Conservation (phyloP, 2,329 filamentous ascomycete species). For the Nemania sp. region DNA sequence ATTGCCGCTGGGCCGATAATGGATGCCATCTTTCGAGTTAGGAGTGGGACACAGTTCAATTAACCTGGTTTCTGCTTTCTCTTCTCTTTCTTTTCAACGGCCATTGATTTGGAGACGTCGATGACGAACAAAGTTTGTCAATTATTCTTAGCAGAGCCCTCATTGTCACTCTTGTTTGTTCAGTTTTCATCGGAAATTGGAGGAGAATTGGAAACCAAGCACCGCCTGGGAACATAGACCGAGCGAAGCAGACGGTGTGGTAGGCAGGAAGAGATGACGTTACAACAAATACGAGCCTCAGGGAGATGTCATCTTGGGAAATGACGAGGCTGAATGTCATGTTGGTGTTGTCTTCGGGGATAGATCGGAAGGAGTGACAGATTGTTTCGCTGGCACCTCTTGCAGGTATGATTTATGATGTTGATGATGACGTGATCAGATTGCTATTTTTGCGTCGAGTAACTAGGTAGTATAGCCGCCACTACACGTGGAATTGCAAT, state of each 20-base stretch:
- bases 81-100: background rate
- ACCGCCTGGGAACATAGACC: too few relatives aligned
- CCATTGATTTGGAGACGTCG: background rate
- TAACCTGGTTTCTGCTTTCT: background rate
- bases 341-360: conserved; percentile 6
- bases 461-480: background rate
- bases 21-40: background rate
- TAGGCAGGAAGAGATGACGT: background rate
- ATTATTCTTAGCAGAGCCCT: background rate
- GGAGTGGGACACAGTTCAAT: background rate
- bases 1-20: background rate
- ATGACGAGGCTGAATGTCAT: conserved; percentile 10
- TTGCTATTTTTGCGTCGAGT: conserved; percentile 6
- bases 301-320: background rate
- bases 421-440: conserved; percentile 11
- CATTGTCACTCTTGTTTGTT: background rate
- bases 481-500: conserved; percentile 17
- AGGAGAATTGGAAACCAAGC: too few relatives aligned
- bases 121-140: background rate
- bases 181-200: too few relatives aligned
- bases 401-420: conserved; percentile 11
- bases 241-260: too few relatives aligned
- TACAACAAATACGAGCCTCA: background rate
- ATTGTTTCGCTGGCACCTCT: background rate
- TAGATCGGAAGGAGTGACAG: conserved; percentile 4